Percentiles rank a stretch among this genome's conserved stretches.
phyloP scores from a whole-genome alignment of 345 rosid species.

The Salix brachista region DNA sequence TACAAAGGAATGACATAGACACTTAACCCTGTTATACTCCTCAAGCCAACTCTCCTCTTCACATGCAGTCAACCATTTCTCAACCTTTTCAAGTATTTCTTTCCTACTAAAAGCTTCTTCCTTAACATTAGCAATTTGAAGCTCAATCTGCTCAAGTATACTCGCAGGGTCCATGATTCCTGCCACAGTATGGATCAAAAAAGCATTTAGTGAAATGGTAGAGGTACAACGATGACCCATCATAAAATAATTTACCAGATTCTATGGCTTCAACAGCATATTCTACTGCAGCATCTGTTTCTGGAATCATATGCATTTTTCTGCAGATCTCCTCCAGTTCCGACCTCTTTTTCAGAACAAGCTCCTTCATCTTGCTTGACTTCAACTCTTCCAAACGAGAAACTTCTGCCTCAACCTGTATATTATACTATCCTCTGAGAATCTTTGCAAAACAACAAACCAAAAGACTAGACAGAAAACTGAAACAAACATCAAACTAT shows the following conservation, averaged over 20 bases:
- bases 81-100: conserved; percentile 89
- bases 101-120: conserved; percentile 91
- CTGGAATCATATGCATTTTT: conserved; percentile 77
- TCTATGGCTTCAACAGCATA: conserved; percentile 67
- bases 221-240: neutral
- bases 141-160: conserved; percentile 76
- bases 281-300: conserved; percentile 58
- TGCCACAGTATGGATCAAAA: conserved; percentile 13
- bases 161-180: conserved; percentile 63
- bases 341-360: conserved; percentile 81
- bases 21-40: conserved; percentile 84
- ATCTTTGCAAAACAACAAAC: neutral
- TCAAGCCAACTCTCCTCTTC: conserved; percentile 99
- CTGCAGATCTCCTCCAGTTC: conserved; percentile 90
- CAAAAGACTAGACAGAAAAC: neutral
- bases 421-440: conserved; percentile 11
- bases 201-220: neutral
- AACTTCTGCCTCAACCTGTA: conserved; percentile 91
- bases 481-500: neutral
- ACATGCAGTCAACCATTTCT: conserved; percentile 91
- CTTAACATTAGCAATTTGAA: conserved; percentile 71
- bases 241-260: conserved; percentile 47
- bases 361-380: conserved; percentile 95
- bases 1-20: conserved; percentile 6
- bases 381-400: conserved; percentile 78